Percentiles rank a stretch among this genome's conserved stretches.
phyloP scores from a whole-genome alignment of 2,329 filamentous ascomycete species.

The Tolypocladium album region DNA sequence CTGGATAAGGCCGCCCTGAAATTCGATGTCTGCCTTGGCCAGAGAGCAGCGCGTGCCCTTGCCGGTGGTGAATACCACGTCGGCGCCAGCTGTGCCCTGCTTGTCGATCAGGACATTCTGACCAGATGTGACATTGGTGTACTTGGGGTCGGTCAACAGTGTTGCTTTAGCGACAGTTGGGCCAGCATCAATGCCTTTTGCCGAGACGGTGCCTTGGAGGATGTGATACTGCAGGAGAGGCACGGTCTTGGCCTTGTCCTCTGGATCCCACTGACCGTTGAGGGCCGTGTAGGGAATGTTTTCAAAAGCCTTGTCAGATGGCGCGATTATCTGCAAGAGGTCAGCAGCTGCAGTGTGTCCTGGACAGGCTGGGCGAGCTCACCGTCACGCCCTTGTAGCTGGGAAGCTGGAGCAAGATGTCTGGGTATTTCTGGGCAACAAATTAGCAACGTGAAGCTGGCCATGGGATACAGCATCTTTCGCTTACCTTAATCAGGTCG shows the following conservation, averaged over 20 bases:
- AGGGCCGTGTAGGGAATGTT: conserved; percentile 41
- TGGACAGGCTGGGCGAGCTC: conserved; percentile 5
- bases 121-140: conserved; percentile 37
- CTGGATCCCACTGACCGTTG: conserved; percentile 31
- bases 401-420: conserved; percentile 32
- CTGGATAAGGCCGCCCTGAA: conserved; percentile 39
- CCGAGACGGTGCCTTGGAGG: conserved; percentile 37
- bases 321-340: conserved; percentile 38
- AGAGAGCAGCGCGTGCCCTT: conserved; percentile 32
- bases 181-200: conserved; percentile 23
- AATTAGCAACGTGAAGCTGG: not conserved
- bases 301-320: conserved; percentile 46
- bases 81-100: conserved; percentile 22
- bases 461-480: not conserved
- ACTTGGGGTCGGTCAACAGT: conserved; percentile 28
- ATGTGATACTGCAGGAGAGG: conserved; percentile 52
- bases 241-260: conserved; percentile 32
- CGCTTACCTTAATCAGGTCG: conserved; percentile 29
- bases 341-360: not conserved
- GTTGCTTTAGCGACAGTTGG: conserved; percentile 29
- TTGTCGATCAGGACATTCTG: conserved; percentile 36
- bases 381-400: conserved; percentile 33
- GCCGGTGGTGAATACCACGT: conserved; percentile 38
- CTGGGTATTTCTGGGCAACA: conserved; percentile 30
- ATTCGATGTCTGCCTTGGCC: conserved; percentile 30